Evolutionary conservation across 257 asterid genomes (phyloP).

Genomic region (Nicotiana tabacum): DNA sequence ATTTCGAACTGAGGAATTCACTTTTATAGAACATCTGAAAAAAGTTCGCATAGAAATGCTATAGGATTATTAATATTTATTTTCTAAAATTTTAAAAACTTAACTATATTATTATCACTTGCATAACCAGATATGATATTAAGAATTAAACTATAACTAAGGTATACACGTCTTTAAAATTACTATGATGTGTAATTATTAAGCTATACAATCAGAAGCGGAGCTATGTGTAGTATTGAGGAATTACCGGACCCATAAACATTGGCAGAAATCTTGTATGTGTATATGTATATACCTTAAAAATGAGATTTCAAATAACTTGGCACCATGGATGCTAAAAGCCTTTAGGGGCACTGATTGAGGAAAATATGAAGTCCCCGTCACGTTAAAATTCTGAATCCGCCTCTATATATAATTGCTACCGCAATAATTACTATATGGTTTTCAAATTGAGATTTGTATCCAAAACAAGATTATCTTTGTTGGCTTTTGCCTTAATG

Average conservation of each 20-base stretch:
- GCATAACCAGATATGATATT: background rate
- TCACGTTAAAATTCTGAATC: too few species aligned
- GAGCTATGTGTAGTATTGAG: too few species aligned
- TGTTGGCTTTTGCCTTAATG: constrained; percentile 29
- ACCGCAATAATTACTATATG: too few species aligned
- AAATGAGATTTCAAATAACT: too few species aligned
- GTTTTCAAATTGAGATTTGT: background rate
- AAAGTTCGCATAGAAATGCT: background rate
- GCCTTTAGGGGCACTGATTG: too few species aligned
- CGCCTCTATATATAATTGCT: too few species aligned
- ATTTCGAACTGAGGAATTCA: background rate
- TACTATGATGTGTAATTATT: background rate
- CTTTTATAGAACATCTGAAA: background rate
- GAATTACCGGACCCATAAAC: too few species aligned
- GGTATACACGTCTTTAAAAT: background rate
- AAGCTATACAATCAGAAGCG: too few species aligned
- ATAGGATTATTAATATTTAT: background rate
- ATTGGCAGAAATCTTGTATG: too few species aligned
- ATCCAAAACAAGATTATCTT: constrained; percentile 22
- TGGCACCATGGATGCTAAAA: too few species aligned
- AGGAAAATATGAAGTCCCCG: too few species aligned
- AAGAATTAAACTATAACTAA: background rate
- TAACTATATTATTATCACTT: background rate
- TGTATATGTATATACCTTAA: too few species aligned
- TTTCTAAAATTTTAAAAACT: background rate